Percentiles rank a stretch among this genome's conserved stretches.
These are phyloP conservation scores for Geosmithia morbida DNA, from an alignment of 2,329 filamentous ascomycete species.

Conservation along the genomic window DNA sequence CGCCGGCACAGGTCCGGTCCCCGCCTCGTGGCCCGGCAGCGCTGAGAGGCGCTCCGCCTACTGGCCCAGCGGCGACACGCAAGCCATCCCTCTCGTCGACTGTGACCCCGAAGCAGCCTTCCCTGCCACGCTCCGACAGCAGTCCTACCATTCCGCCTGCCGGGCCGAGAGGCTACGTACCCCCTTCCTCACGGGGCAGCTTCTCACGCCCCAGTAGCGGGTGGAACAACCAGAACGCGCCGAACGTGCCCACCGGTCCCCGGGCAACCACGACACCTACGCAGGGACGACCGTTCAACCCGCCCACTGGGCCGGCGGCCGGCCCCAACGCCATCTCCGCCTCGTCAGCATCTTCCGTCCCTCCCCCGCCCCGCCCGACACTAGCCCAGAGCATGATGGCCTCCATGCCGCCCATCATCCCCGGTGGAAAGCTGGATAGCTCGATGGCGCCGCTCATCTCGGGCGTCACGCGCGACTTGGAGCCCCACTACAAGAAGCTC, in stretches of 20 bases:
- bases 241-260: slow-evolving; percentile 33
- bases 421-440: slow-evolving; percentile 39
- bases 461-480: slow-evolving; percentile 37
- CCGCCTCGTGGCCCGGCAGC: slow-evolving; percentile 42
- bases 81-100: slow-evolving; percentile 22
- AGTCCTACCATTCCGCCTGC: slow-evolving; percentile 36
- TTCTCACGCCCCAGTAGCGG: slow-evolving; percentile 27
- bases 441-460: slow-evolving; percentile 24
- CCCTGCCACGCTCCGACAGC: slow-evolving; percentile 21
- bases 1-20: slow-evolving; percentile 16
- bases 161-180: slow-evolving; percentile 38
- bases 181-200: slow-evolving; percentile 26
- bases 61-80: slow-evolving; percentile 21
- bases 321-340: neutral
- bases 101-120: slow-evolving; percentile 18
- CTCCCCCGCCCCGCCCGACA: slow-evolving; percentile 21
- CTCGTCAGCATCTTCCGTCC: neutral
- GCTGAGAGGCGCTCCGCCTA: slow-evolving; percentile 30
- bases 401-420: slow-evolving; percentile 34
- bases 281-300: slow-evolving; percentile 36
- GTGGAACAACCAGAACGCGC: slow-evolving; percentile 25
- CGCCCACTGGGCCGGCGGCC: slow-evolving; percentile 37
- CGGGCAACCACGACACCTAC: slow-evolving; percentile 23
- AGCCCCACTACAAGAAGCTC: slow-evolving; percentile 37
- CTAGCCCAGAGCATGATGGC: slow-evolving; percentile 37